phyloP scores from a whole-genome alignment of 345 rosid species.

The Citrus hindsii region DNA sequence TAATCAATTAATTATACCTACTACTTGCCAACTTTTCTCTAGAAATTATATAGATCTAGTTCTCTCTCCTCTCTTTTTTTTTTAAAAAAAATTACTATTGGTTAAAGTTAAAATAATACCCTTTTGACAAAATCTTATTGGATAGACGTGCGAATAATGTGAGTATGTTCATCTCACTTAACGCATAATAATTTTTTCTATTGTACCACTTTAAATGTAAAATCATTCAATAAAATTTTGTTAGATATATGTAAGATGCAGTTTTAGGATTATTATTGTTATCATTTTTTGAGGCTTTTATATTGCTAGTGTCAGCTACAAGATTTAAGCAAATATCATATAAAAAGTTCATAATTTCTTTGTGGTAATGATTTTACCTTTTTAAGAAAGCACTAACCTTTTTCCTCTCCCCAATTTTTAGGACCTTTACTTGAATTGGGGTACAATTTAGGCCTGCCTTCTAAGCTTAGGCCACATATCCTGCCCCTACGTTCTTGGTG shows the following conservation, averaged over 20 bases:
- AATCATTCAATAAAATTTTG: too few species aligned
- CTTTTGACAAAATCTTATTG: too few species aligned
- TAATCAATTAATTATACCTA: not conserved
- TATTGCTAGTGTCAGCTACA: not conserved
- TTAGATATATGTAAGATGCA: too few species aligned
- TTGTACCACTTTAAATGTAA: not conserved
- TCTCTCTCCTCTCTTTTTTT: not conserved
- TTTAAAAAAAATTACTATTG: too few species aligned
- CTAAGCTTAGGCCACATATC: not conserved
- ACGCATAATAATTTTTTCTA: not conserved
- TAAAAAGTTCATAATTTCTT: not conserved
- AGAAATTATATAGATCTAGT: too few species aligned
- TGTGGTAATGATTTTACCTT: not conserved
- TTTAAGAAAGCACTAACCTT: not conserved
- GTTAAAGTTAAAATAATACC: too few species aligned
- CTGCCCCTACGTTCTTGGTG: not conserved
- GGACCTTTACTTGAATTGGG: not conserved
- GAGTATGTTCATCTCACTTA: not conserved
- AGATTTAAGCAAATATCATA: not conserved
- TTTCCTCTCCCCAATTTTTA: not conserved
- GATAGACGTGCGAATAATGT: too few species aligned
- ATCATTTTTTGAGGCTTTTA: too few species aligned
- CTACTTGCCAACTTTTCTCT: not conserved
- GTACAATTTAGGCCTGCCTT: not conserved
- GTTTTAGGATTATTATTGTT: too few species aligned